These are phyloP conservation scores for Cadophora gregata DNA, from an alignment of 2,329 filamentous ascomycete species.

Conservation along the genomic window DNA sequence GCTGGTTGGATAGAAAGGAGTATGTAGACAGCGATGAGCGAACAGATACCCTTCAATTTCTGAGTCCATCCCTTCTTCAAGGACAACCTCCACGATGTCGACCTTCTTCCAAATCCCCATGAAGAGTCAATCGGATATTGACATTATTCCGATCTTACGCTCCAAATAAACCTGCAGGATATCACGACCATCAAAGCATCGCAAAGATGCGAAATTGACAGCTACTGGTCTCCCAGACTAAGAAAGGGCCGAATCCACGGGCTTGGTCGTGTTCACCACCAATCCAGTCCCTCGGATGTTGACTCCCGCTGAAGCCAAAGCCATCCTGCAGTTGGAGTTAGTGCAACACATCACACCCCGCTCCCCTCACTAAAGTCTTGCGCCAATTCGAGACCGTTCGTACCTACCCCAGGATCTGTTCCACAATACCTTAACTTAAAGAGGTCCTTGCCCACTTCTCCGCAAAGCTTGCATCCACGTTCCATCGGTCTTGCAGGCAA, in stretches of 20 bases:
- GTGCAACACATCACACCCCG: neutral
- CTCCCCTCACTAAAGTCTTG: neutral
- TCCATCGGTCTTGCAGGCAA: neutral
- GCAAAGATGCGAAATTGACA: neutral
- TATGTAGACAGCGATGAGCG: too few species aligned
- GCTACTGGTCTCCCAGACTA: neutral
- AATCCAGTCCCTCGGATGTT: conserved; percentile 13
- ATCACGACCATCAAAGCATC: too few species aligned
- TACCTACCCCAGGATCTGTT: conserved; percentile 11
- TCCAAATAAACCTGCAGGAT: too few species aligned
- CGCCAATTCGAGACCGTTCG: neutral
- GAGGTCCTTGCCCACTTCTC: neutral
- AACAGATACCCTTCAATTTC: too few species aligned
- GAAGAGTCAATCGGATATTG: neutral
- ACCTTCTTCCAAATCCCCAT: too few species aligned
- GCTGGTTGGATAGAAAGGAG: too few species aligned
- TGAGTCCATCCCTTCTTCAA: too few species aligned
- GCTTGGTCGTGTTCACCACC: conserved; percentile 5
- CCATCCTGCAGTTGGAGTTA: neutral
- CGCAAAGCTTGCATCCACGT: conserved; percentile 11
- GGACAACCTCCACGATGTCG: too few species aligned
- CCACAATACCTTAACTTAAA: conserved; percentile 17
- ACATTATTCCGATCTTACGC: too few species aligned
- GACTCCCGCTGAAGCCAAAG: conserved; percentile 3
- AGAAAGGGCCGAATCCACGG: conserved; percentile 16